phyloP scores from a whole-genome alignment of 2,329 filamentous ascomycete genomes.

The Talaromyces piceae region DNA sequence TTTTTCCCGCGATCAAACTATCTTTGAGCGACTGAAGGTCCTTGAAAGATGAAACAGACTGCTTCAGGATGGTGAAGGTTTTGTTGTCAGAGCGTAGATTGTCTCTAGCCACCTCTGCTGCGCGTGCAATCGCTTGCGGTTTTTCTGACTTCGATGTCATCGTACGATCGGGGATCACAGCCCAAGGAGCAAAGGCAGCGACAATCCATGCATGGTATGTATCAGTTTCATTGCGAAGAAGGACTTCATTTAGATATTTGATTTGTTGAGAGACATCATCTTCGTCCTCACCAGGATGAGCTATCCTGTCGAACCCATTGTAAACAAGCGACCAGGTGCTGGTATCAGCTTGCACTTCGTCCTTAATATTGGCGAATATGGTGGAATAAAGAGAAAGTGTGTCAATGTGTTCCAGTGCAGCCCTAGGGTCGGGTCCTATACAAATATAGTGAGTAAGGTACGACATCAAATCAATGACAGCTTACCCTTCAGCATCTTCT shows the following conservation, averaged over 20 bases:
- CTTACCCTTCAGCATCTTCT: slow-evolving; percentile 78
- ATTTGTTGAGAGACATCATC: slow-evolving; percentile 39
- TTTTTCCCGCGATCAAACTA: slow-evolving; percentile 19
- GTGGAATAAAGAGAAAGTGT: slow-evolving; percentile 31
- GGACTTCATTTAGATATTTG: slow-evolving; percentile 32
- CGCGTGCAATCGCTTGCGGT: slow-evolving; percentile 49
- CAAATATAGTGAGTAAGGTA: neutral
- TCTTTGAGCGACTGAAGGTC: slow-evolving; percentile 58
- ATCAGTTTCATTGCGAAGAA: slow-evolving; percentile 59
- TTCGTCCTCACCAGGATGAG: slow-evolving; percentile 27
- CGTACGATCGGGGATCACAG: slow-evolving; percentile 39
- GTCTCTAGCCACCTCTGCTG: slow-evolving; percentile 61
- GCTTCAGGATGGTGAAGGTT: slow-evolving; percentile 58
- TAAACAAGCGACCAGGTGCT: slow-evolving; percentile 58
- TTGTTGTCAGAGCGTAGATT: slow-evolving; percentile 76
- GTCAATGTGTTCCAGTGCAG: slow-evolving; percentile 33
- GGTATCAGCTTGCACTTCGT: slow-evolving; percentile 50
- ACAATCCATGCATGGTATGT: slow-evolving; percentile 70
- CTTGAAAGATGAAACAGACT: slow-evolving; percentile 54
- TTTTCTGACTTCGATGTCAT: slow-evolving; percentile 38
- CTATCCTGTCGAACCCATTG: slow-evolving; percentile 51
- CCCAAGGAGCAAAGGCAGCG: slow-evolving; percentile 68
- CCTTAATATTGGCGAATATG: slow-evolving; percentile 35
- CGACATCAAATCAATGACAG: neutral
- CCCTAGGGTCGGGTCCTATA: slow-evolving; percentile 31